phyloP scores from a whole-genome alignment of 1,139 yeast genomes.

The Candida neerlandica region DNA sequence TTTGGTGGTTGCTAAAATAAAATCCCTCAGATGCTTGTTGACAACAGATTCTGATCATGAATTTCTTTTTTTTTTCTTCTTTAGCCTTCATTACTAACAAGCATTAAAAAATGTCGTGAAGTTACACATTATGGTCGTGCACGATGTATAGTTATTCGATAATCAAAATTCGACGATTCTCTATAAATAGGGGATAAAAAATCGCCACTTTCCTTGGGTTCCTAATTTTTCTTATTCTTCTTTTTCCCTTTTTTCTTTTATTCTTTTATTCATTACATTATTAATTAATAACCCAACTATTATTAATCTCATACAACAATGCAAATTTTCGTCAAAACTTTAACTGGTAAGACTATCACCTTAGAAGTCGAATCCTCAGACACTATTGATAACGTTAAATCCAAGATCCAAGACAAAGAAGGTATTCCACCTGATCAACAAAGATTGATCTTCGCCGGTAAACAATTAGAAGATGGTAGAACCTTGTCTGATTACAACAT shows the following conservation, averaged over 20 bases:
- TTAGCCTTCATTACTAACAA: no score
- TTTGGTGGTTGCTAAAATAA: no score
- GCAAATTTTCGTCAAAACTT: constrained; percentile 98
- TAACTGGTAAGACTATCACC: constrained; percentile 87
- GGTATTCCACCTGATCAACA: constrained; percentile 58
- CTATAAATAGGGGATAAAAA: constrained; percentile 1
- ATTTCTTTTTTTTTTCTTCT: no score
- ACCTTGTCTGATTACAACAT: constrained; percentile 68
- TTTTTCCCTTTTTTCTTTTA: neutral
- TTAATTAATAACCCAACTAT: neutral
- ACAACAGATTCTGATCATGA: no score
- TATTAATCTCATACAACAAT: constrained; percentile 69
- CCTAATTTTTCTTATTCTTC: constrained; percentile 4
- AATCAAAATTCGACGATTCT: no score
- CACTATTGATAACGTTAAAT: constrained; percentile 68
- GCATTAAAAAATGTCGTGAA: no score
- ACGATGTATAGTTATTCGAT: neutral
- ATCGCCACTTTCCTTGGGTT: neutral
- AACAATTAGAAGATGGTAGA: constrained; percentile 68
- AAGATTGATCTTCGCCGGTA: constrained; percentile 60
- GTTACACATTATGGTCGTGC: neutral
- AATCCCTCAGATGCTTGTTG: no score
- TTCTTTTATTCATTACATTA: no score
- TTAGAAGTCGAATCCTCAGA: constrained; percentile 73
- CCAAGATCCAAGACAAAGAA: constrained; percentile 77